Percentiles rank a stretch among this genome's conserved stretches.
Conservation (phyloP, 192 early-diverging fungal genomes). For the Dimargaris xerosporica region DNA sequence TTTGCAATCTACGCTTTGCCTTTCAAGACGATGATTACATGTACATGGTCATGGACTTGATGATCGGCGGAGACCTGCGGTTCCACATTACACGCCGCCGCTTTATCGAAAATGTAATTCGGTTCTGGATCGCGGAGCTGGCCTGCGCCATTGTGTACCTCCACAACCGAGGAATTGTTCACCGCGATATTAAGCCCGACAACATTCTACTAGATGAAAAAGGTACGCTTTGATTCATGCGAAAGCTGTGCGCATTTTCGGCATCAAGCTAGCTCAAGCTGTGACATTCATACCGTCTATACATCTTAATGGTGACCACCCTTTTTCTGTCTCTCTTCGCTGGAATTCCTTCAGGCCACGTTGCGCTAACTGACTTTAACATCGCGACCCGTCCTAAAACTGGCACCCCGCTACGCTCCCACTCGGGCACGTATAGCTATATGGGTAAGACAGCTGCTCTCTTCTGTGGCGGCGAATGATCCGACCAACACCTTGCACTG, state of each 20-base stretch:
- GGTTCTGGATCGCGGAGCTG: conserved; percentile 82
- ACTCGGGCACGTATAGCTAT: conserved; percentile 81
- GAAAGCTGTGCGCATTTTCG: too few relatives aligned
- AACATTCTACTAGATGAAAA: conserved; percentile 61
- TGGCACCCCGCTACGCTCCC: conserved; percentile 41
- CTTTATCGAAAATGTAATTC: conserved; percentile 61
- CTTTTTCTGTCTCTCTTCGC: not conserved
- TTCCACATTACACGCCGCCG: conserved; percentile 49
- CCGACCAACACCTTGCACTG: too few relatives aligned
- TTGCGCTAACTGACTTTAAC: conserved; percentile 90
- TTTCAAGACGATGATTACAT: conserved; percentile 91
- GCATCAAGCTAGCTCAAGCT: too few relatives aligned
- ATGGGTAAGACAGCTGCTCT: conserved; percentile 40
- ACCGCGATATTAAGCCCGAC: conserved; percentile 92
- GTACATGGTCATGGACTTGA: conserved; percentile 89
- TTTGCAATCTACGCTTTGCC: conserved; percentile 85
- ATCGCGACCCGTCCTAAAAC: conserved; percentile 69
- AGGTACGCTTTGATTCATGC: not conserved
- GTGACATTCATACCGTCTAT: too few relatives aligned
- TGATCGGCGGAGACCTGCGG: conserved; percentile 88
- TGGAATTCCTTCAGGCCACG: conserved; percentile 42
- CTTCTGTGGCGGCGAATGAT: too few relatives aligned
- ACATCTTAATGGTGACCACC: not conserved
- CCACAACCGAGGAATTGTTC: conserved; percentile 68
- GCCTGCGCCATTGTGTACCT: conserved; percentile 67